Percentiles rank a stretch among this genome's conserved stretches.
Evolutionary conservation across 352 stramenopile species (phyloP).

Genomic region (Pythium brachiatum): DNA sequence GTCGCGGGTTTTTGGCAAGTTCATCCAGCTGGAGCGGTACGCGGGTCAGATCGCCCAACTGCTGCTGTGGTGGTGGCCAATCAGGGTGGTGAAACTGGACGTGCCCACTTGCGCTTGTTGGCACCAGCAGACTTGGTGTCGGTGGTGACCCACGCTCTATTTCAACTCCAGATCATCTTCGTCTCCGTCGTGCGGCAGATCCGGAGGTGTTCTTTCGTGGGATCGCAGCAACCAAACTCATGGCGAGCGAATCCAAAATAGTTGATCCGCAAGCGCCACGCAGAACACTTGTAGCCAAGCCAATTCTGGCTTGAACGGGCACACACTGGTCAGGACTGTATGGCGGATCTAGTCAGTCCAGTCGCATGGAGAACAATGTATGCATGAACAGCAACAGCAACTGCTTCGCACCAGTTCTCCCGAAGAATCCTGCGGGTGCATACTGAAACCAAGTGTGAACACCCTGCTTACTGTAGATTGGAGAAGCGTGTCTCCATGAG

Average conservation of each 20-base stretch:
- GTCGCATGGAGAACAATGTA: background rate
- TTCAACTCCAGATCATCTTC: background rate
- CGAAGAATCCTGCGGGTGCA: background rate
- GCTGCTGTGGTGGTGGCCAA: too few relatives aligned
- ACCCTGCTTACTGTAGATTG: background rate
- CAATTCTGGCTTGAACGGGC: background rate
- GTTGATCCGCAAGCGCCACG: background rate
- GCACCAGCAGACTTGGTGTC: background rate
- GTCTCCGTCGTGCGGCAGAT: background rate
- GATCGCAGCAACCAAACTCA: background rate
- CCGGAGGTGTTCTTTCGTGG: background rate
- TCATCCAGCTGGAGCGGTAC: background rate
- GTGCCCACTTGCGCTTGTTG: background rate
- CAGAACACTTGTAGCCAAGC: background rate
- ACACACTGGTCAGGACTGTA: too few relatives aligned
- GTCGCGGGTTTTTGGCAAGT: conserved; percentile 8
- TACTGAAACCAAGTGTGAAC: background rate
- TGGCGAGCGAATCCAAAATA: background rate
- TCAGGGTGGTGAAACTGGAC: too few relatives aligned
- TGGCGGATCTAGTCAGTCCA: background rate
- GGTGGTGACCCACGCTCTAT: background rate
- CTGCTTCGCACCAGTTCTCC: background rate
- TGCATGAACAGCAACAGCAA: background rate
- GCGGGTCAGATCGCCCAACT: background rate
- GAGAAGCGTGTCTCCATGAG: background rate